Base-by-base conservation (phyloP, 1,139 yeast genomes). In the Diutina sp. region DNA sequence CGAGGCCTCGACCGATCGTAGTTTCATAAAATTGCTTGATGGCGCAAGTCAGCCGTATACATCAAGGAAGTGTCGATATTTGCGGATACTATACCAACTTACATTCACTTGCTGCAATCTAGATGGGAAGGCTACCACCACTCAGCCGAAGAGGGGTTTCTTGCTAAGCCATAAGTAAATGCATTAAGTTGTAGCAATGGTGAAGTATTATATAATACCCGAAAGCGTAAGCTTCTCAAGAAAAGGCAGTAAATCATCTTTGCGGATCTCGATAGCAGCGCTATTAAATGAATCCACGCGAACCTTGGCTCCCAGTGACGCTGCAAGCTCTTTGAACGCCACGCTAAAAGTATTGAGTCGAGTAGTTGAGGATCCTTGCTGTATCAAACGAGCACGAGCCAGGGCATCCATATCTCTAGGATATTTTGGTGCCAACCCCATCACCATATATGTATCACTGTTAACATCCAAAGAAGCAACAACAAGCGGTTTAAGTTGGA, bases 211-310 rank as follows among this genome's bases (percentile, higher is more conserved):
- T 28, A 73, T 65, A 57, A 73, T 64, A 16, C 78, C 78, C 65
- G 77, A 73, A 46, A 75, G 67, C 5, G 81, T 77, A 57, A 93
- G 73, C 58, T 84, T 83, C 67, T 93, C 99, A 61, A 93, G 72
- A 65, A 93, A 93, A 52, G 96, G 90, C 3, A 90, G 78, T 62
- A 93, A 74, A 66, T 95, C 99, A 57, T 90, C 96, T 66, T 85
- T 86, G 58, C 90, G 73, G 55, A 95, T 85, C 69, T 93, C 98
- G 52, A 95, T 90, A 46, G 93, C 89, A 2, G 97, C 85, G 60
- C 96, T 88, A 66, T 93, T 98, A 69, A 93, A 93, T 64, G 96
- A 90, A 68, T 95, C 98, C 60, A 93, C 86, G 64, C 95, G 79
- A 44, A 90, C 91, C 63, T 88, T 85, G 6, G 98, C 97, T 47